A percentile compares a stretch with the other conserved stretches of the same genome.
Evolutionary conservation across 2,329 filamentous ascomycete species (phyloP).

Genomic region (Penicillium italicum): DNA sequence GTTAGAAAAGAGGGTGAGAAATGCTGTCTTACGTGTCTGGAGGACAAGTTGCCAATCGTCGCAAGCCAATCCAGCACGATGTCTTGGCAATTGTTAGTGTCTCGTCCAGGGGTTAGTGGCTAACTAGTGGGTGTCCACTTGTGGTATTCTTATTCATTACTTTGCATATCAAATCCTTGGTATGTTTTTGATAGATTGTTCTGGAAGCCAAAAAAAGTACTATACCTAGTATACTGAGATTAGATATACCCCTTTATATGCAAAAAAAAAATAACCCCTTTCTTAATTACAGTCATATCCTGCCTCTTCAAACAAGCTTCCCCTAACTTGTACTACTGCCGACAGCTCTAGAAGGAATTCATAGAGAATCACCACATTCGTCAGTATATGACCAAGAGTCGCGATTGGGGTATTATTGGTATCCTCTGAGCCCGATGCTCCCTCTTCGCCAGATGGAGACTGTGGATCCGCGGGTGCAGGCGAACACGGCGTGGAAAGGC

Average conservation of each 20-base stretch:
- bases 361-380: conserved; percentile 74
- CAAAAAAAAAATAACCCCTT: not conserved
- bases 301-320: conserved; percentile 72
- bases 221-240: not conserved
- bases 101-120: conserved; percentile 1
- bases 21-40: not conserved
- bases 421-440: conserved; percentile 9
- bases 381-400: conserved; percentile 73
- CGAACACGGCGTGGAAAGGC: conserved; percentile 35
- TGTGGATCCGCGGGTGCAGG: not conserved
- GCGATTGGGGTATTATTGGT: conserved; percentile 47
- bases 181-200: not conserved
- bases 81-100: conserved; percentile 7
- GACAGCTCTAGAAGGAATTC: conserved; percentile 76
- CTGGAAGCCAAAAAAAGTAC: not conserved
- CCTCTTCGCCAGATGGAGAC: conserved; percentile 5
- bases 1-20: not conserved
- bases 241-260: not conserved
- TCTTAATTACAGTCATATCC: conserved; percentile 46
- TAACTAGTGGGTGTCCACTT: not conserved
- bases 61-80: conserved; percentile 17
- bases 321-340: conserved; percentile 69
- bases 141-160: not conserved
- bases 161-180: not conserved
- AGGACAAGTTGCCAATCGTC: conserved; percentile 18